Evolutionary conservation across 352 stramenopile species (phyloP), one percentile per base, ranked within the genome.

Genomic region (Aphanomyces astaci): DNA sequence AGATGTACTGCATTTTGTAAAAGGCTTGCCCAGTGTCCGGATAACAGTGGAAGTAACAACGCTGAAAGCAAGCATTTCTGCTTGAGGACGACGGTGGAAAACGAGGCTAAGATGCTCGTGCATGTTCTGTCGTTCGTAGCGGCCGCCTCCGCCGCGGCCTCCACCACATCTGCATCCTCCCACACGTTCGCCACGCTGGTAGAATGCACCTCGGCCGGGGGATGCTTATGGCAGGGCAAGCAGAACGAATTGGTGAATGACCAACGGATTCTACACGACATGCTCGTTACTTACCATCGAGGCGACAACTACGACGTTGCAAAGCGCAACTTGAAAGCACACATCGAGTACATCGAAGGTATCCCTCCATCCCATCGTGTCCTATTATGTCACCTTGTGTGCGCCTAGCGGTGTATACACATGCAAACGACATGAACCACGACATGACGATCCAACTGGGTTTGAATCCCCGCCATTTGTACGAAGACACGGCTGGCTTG

Each of bases 321-420:
- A 17, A 71, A 71, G 45, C 76, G 80, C 63, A 90, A 89, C 63
- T 70, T 92, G n/a, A 57, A 87, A 55, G 71, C 64, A 27, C 84
- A 92, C 75, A 90, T 92, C 77, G 73, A 76, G 51, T 92, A 92
- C 71, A 78, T 92, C 28, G 81, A 90, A 75, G 79, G 82, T 92
- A 57, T n/a, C n/a, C n/a, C 40, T 56, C 65, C 27, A 15, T 25
- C 39, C 0, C 24, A 1, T 17, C 48, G 48, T 17, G 28, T 19
- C 22, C 48, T 17, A 11, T 33, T 60, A 15, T 27, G 53, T 19
- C 54, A 25, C 33, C 0, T 51, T 53, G 30, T 24, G 5, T 40
- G 3, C 60, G 0, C 13, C 46, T 59, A 92, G 81, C 88, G 69
- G 80, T 90, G 1, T 72, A 84, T 56, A 72, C 74, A 45, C 85